phyloP scores from a whole-genome alignment of 176 grass and related monocot genomes.

The Carex myosuroides region DNA sequence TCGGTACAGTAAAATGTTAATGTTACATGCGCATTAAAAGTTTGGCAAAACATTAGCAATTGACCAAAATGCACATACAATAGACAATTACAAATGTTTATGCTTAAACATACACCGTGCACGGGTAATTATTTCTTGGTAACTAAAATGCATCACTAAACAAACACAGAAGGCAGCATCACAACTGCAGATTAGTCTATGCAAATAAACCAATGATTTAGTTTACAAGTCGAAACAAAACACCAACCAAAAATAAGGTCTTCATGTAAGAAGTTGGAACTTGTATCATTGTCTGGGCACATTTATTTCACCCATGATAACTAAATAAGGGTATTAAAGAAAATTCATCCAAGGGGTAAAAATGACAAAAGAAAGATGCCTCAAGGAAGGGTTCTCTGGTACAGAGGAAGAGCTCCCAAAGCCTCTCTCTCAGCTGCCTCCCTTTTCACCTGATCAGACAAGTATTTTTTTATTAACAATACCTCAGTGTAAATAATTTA shows the following conservation, averaged over 20 bases:
- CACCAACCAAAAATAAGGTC: slow-evolving; percentile 21
- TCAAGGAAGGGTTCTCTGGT: slow-evolving; percentile 79
- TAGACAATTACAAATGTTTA: not conserved
- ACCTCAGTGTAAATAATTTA: not conserved
- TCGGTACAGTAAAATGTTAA: no score
- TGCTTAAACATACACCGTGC: not conserved
- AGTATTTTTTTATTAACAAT: not conserved
- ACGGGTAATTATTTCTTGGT: not conserved
- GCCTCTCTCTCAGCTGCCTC: slow-evolving; percentile 61
- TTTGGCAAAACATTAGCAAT: not conserved
- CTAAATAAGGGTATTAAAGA: slow-evolving; percentile 4
- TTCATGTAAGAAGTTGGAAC: not conserved
- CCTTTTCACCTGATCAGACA: slow-evolving; percentile 59
- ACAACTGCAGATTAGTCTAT: not conserved
- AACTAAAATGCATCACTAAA: not conserved
- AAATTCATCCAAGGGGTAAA: not conserved
- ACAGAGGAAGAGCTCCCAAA: slow-evolving; percentile 74
- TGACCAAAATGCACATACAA: not conserved
- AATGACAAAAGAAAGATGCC: not conserved
- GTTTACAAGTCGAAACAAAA: not conserved
- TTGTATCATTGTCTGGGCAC: slow-evolving; percentile 51
- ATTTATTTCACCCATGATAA: slow-evolving; percentile 62
- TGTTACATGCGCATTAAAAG: no score
- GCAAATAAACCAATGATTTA: slow-evolving; percentile 22
- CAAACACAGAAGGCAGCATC: not conserved